phyloP scores from a whole-genome alignment of 2,329 filamentous ascomycete species.

The Pseudogymnoascus sp. region DNA sequence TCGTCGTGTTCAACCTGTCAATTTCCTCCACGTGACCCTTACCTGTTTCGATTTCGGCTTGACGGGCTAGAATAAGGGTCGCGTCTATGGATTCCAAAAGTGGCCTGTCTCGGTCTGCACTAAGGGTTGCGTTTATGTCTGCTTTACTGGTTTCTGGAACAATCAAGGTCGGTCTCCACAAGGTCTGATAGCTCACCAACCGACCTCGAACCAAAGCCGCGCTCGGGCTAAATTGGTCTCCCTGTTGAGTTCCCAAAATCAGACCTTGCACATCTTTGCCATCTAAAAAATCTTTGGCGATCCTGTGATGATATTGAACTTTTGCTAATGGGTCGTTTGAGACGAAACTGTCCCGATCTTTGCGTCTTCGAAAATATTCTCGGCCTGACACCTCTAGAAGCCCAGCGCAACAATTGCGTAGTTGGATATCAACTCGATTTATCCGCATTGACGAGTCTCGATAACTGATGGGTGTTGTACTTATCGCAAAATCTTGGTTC shows the following conservation, averaged over 20 bases:
- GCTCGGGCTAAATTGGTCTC: neutral
- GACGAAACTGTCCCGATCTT: neutral
- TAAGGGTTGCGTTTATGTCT: neutral
- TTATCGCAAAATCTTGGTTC: neutral
- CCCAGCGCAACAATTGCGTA: neutral
- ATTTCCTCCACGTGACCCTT: neutral
- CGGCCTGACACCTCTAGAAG: neutral
- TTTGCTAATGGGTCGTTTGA: neutral
- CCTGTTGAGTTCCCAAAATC: neutral
- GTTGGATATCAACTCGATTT: neutral
- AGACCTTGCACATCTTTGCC: neutral
- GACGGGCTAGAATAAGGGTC: neutral
- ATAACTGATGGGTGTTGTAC: neutral
- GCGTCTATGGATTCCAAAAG: neutral
- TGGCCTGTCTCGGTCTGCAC: neutral
- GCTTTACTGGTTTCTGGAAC: too few species aligned
- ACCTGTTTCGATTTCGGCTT: neutral
- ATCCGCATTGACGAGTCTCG: neutral
- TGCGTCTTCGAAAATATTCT: neutral
- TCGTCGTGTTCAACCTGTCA: neutral
- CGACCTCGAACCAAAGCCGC: neutral
- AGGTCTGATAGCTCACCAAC: neutral
- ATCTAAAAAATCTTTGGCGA: neutral
- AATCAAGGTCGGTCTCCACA: neutral
- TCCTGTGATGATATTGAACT: neutral